phyloP scores from a whole-genome alignment of 257 asterid genomes.

The Capsicum rhomboideum region DNA sequence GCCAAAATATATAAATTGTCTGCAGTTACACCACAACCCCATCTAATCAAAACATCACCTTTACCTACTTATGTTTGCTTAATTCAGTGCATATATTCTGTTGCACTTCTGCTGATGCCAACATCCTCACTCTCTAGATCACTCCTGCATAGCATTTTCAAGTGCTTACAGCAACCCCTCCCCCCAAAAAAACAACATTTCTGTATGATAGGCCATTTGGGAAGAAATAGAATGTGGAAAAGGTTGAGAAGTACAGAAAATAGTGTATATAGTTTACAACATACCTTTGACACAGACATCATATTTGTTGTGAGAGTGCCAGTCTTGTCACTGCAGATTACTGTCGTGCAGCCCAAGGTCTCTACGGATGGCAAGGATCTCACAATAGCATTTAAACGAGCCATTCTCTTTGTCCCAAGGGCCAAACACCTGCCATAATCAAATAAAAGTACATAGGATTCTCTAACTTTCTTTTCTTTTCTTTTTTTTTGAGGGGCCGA shows the following conservation, averaged over 20 bases:
- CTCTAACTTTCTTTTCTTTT: too few relatives aligned
- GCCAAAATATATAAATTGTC: background rate
- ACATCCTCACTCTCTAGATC: background rate
- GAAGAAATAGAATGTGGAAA: background rate
- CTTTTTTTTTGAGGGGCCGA: too few relatives aligned
- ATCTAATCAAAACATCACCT: background rate
- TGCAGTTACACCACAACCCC: background rate
- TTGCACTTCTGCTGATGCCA: background rate
- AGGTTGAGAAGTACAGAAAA: background rate
- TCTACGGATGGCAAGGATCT: constrained; percentile 98
- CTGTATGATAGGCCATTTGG: background rate
- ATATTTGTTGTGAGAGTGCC: constrained; percentile 98
- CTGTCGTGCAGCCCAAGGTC: constrained; percentile 99
- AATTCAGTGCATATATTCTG: background rate
- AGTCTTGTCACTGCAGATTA: constrained; percentile 99
- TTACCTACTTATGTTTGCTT: background rate
- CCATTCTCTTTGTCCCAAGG: constrained; percentile 98
- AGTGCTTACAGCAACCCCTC: background rate
- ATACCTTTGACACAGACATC: constrained; percentile 94
- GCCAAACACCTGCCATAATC: constrained; percentile 72
- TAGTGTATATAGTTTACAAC: background rate
- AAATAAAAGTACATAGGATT: background rate
- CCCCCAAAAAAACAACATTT: background rate
- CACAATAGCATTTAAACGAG: constrained; percentile 97
- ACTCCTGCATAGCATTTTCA: background rate